Base-by-base conservation (phyloP, 23 red algal genomes). In the Pyropia haitanensis region DNA sequence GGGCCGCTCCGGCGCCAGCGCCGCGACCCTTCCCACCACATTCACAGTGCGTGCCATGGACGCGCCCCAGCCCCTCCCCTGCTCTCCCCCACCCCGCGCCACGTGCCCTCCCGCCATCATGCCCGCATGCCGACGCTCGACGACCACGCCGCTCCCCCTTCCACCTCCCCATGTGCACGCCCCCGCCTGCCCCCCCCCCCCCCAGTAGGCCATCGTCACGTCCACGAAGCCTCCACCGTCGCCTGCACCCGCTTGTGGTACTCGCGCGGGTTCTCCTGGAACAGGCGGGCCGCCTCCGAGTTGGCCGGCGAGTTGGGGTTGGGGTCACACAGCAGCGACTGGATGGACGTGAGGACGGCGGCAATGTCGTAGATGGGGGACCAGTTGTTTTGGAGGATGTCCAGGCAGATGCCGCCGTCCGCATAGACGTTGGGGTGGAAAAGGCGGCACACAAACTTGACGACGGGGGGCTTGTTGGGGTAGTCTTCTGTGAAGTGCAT, bases 241-340 rank as follows among this genome's bases (percentile, higher is more conserved):
- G 39, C 39, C 39, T 46, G 94, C 25, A 98, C 94, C 21, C 94
- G 81, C 67, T 88, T 88, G 56, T 91, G 61, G 54, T 98, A 98
- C 55, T 98, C 94, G 28, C 94, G 67, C 34, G 86, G 74, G 76
- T 98, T 90, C 53, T 98, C 94, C 81, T 90, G 76, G 65, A 82
- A 96, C 2, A 98, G 69, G 17, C 77, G 51, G 1, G 94, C 94
- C 59, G 94, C 94, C 72, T 98, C 94, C 2, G 78, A 80, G 75
- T 98, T 98, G 9, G 94, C 94, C 3, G 94, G 94, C 50, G 94
- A 98, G 64, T 98, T 98, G 9, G 94, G 94, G 56, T 98, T 98
- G 10, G 94, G 94, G 61, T 98, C 94, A 76, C 94, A 98, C 22
- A 98, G 65, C 67, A 98, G 77, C 51, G 85, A 91, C 67, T 98